Conservation (phyloP, 2,329 filamentous ascomycete genomes). For the Exophiala mesophila region DNA sequence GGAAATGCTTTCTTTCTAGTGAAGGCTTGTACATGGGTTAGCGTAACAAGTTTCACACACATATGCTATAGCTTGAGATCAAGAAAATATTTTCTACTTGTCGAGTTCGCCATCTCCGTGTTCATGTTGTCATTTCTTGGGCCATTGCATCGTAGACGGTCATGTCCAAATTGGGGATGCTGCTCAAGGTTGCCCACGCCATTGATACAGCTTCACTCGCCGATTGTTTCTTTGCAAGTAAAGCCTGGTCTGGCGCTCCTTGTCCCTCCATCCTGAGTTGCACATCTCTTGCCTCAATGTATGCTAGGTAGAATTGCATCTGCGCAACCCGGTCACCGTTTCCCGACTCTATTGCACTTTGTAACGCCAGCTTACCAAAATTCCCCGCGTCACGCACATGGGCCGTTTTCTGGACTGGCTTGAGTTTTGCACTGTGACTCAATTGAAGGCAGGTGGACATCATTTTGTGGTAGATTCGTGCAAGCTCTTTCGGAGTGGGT, state of each 20-base stretch:
- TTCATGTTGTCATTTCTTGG: slow-evolving; percentile 1
- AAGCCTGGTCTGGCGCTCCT: neutral
- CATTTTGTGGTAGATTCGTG: slow-evolving; percentile 12
- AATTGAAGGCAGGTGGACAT: slow-evolving; percentile 10
- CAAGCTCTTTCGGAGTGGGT: slow-evolving; percentile 6
- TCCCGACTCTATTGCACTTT: slow-evolving; percentile 8
- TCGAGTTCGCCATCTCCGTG: too few species aligned
- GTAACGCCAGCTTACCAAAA: slow-evolving; percentile 3
- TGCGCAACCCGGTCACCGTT: slow-evolving; percentile 11
- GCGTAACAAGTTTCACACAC: too few species aligned
- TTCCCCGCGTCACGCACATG: slow-evolving; percentile 12
- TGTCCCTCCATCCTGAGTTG: slow-evolving; percentile 2
- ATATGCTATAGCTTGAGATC: too few species aligned
- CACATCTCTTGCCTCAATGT: slow-evolving; percentile 10
- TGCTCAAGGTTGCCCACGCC: slow-evolving; percentile 3
- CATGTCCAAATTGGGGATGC: slow-evolving; percentile 8
- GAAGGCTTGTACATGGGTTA: too few species aligned
- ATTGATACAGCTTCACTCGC: slow-evolving; percentile 2
- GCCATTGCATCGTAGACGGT: slow-evolving; percentile 14
- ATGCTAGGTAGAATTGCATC: slow-evolving; percentile 13
- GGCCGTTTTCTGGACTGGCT: slow-evolving; percentile 2
- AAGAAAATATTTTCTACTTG: too few species aligned
- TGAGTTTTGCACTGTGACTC: slow-evolving; percentile 2
- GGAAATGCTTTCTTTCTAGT: too few species aligned
- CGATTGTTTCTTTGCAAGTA: slow-evolving; percentile 2